Conservation (phyloP, 164 flowering plant species). For the Kalanchoe fedtschenkoi region DNA sequence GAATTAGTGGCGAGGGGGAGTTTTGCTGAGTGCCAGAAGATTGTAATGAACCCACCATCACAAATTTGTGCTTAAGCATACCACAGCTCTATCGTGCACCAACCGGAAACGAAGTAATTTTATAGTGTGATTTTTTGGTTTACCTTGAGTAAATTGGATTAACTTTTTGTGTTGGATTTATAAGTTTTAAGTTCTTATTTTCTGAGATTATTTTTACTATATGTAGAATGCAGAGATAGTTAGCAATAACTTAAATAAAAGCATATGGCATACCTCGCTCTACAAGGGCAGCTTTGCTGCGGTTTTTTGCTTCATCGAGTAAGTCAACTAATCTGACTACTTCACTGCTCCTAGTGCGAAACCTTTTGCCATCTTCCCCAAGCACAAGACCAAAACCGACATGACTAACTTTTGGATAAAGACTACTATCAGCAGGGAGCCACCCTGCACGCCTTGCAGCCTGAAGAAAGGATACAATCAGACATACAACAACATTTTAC, state of each 20-base stretch:
- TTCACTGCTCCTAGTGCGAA: slow-evolving; percentile 72
- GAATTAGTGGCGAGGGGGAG: no score
- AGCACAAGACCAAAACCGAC: slow-evolving; percentile 97
- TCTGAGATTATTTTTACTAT: no score
- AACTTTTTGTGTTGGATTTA: no score
- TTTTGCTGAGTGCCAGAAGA: no score
- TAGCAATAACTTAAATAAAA: not conserved
- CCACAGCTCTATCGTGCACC: no score
- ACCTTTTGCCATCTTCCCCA: slow-evolving; percentile 94
- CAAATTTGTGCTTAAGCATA: no score
- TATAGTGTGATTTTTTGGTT: no score
- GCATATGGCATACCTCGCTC: slow-evolving; percentile 43
- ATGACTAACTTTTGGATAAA: slow-evolving; percentile 68
- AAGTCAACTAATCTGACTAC: slow-evolving; percentile 85
- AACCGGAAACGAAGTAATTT: no score
- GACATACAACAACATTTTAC: not conserved
- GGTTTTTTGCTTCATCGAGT: slow-evolving; percentile 90
- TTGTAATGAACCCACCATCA: no score
- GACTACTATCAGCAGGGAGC: slow-evolving; percentile 51
- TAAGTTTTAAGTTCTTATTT: no score
- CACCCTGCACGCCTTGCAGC: slow-evolving; percentile 85
- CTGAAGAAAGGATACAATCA: slow-evolving; percentile 26
- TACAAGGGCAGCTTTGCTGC: slow-evolving; percentile 61
- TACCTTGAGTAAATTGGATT: no score
- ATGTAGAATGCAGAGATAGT: not conserved